These are phyloP conservation scores for Rhodotorula sphaerocarpa DNA, from an alignment of 768 basidiomycete genomes.

Conservation along the genomic window DNA sequence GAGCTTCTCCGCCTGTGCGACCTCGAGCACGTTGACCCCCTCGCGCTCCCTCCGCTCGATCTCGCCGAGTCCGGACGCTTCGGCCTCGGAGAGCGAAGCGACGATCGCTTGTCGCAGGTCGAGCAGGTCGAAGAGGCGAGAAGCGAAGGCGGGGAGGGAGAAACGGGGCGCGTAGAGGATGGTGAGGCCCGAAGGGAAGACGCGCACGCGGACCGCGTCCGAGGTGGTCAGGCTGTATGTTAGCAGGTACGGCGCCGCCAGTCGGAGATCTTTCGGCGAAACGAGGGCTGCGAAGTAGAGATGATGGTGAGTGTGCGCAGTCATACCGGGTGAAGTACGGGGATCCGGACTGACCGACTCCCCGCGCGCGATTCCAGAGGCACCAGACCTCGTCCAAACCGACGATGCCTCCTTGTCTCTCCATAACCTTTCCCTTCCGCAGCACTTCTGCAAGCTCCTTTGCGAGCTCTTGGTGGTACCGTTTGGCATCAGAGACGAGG, in stretches of 20 bases:
- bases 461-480: conserved; percentile 71
- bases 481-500: conserved; percentile 72
- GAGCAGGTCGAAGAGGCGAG: conserved; percentile 57
- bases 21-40: neutral
- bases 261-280: conserved; percentile 76
- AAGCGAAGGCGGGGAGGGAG: conserved; percentile 58
- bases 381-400: conserved; percentile 40
- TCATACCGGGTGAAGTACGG: no score
- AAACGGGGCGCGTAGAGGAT: conserved; percentile 80
- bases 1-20: conserved; percentile 59
- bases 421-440: conserved; percentile 45
- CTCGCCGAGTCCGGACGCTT: neutral
- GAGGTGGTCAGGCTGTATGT: conserved; percentile 38
- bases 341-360: conserved; percentile 30
- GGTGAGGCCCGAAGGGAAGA: conserved; percentile 57
- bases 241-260: conserved; percentile 58
- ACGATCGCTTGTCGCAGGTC: conserved; percentile 15
- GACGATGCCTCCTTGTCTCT: conserved; percentile 21
- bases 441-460: conserved; percentile 71
- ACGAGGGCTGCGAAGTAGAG: conserved; percentile 58
- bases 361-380: conserved; percentile 36
- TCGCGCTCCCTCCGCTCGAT: neutral
- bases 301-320: neutral
- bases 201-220: conserved; percentile 53
- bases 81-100: conserved; percentile 1